Evolutionary conservation across 208 protist species (phyloP), one percentile per base, ranked within the genome.

Genomic region (Plasmodiophora brassicae): DNA sequence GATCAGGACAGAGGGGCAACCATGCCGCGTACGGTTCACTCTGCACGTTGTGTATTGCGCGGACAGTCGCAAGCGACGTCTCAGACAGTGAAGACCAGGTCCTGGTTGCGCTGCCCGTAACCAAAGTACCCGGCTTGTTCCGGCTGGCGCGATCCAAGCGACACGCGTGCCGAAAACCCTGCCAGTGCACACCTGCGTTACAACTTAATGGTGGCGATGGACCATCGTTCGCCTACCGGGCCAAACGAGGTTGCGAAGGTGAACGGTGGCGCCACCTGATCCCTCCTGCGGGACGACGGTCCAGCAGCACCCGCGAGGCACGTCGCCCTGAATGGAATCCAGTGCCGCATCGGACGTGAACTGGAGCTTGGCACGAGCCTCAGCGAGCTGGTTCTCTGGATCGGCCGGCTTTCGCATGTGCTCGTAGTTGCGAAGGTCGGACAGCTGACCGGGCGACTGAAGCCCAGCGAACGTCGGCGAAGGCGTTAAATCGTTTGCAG

Each of bases 41-140:
- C n/a, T n/a, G n/a, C n/a, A n/a, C n/a, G n/a, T n/a, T n/a, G n/a
- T n/a, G n/a, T n/a, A n/a, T n/a, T n/a, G n/a, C n/a, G n/a, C n/a
- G n/a, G n/a, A n/a, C n/a, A n/a, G n/a, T n/a, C n/a, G n/a, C n/a
- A n/a, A n/a, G n/a, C n/a, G n/a, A n/a, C n/a, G n/a, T n/a, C n/a
- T 78, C 41, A 78, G 32, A 78, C 20, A 5, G 65, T 38, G 65
- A 78, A 78, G 65, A 78, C 65, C 5, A 78, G 20, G 41, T 78
- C 65, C n/a, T 78, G 65, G n/a, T 78, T 78, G 32, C 65, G 65
- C 41, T 78, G 65, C 32, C 65, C 65, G 41, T 78, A 78, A 44
- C 65, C 65, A 32, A 78, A 78, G 65, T 78, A 78, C 32, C 14
- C 65, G 41, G 65, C 5, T 78, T 5, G 5, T 78, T 78, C 65